phyloP scores from a whole-genome alignment of 2,329 filamentous ascomycete genomes.

The Claviceps arundinis region DNA sequence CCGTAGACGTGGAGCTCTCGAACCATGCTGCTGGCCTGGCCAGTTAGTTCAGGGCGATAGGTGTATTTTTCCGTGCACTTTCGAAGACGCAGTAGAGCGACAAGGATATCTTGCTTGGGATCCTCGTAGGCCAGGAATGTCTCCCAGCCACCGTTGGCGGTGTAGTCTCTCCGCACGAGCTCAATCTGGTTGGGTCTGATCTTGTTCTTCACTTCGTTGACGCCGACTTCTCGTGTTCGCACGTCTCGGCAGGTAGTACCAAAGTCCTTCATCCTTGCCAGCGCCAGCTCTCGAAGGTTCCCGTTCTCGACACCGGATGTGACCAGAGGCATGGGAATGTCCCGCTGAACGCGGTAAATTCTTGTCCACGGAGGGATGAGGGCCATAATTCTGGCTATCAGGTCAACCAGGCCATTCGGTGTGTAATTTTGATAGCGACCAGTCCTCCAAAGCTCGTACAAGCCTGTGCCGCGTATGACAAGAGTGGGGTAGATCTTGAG shows the following conservation, averaged over 20 bases:
- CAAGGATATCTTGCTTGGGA: slow-evolving; percentile 94
- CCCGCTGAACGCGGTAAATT: slow-evolving; percentile 95
- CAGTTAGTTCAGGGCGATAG: slow-evolving; percentile 73
- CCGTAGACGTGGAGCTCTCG: slow-evolving; percentile 95
- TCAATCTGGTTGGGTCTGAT: slow-evolving; percentile 94
- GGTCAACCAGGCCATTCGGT: slow-evolving; percentile 87
- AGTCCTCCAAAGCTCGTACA: slow-evolving; percentile 96
- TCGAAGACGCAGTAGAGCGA: slow-evolving; percentile 74
- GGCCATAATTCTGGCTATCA: slow-evolving; percentile 90
- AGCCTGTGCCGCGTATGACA: slow-evolving; percentile 87
- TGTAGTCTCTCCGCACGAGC: slow-evolving; percentile 84
- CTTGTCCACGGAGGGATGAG: slow-evolving; percentile 94
- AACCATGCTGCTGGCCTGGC: slow-evolving; percentile 82
- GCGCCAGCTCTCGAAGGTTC: slow-evolving; percentile 81
- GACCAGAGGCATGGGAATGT: slow-evolving; percentile 99
- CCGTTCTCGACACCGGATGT: slow-evolving; percentile 97
- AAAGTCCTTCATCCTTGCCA: slow-evolving; percentile 98
- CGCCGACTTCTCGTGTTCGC: slow-evolving; percentile 87
- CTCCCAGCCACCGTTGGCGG: slow-evolving; percentile 94
- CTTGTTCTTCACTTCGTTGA: slow-evolving; percentile 99
- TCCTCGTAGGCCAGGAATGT: slow-evolving; percentile 97
- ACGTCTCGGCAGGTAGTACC: slow-evolving; percentile 95
- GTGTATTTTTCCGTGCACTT: slow-evolving; percentile 90
- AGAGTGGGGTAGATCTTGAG: slow-evolving; percentile 97
- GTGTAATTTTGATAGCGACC: slow-evolving; percentile 98